Evolutionary conservation across 2,329 filamentous ascomycete genomes (phyloP).

Genomic region (Penicillium sp.): DNA sequence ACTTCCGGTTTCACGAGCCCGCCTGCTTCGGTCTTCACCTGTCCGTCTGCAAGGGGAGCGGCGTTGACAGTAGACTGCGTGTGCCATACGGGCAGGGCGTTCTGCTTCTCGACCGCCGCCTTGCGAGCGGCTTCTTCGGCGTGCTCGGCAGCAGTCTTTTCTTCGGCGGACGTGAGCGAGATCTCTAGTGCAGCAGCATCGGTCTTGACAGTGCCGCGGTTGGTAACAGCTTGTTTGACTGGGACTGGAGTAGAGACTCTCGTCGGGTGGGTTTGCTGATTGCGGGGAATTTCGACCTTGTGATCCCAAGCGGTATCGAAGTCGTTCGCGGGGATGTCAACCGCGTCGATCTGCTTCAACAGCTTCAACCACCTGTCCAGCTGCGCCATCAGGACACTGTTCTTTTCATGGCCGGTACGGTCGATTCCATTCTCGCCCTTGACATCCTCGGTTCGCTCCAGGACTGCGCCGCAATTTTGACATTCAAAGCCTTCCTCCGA

Average conservation of each 20-base stretch:
- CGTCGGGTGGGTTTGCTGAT: conserved; percentile 40
- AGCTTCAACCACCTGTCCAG: conserved; percentile 44
- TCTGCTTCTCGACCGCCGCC: conserved; percentile 47
- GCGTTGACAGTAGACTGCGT: conserved; percentile 46
- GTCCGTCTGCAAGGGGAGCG: conserved; percentile 19
- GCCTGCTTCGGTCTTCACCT: conserved; percentile 30
- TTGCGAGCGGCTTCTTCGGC: conserved; percentile 45
- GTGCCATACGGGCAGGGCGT: conserved; percentile 50
- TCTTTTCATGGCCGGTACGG: conserved; percentile 47
- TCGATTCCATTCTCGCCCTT: conserved; percentile 41
- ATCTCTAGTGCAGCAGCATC: conserved; percentile 44
- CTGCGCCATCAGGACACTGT: conserved; percentile 46
- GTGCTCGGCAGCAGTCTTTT: conserved; percentile 47
- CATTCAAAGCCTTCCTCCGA: conserved; percentile 68
- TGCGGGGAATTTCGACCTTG: conserved; percentile 43
- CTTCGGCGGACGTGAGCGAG: conserved; percentile 45
- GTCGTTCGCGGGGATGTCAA: conserved; percentile 45
- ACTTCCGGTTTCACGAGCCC: conserved; percentile 36
- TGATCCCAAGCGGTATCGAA: conserved; percentile 47
- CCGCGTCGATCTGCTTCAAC: conserved; percentile 45
- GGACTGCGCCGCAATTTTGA: conserved; percentile 60
- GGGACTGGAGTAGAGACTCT: conserved; percentile 40
- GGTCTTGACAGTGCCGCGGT: conserved; percentile 41
- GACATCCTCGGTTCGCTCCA: conserved; percentile 43
- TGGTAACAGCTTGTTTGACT: conserved; percentile 35